Evolutionary conservation across 2,329 filamentous ascomycete species (phyloP).

Genomic region (Aphanoascus verrucosus): DNA sequence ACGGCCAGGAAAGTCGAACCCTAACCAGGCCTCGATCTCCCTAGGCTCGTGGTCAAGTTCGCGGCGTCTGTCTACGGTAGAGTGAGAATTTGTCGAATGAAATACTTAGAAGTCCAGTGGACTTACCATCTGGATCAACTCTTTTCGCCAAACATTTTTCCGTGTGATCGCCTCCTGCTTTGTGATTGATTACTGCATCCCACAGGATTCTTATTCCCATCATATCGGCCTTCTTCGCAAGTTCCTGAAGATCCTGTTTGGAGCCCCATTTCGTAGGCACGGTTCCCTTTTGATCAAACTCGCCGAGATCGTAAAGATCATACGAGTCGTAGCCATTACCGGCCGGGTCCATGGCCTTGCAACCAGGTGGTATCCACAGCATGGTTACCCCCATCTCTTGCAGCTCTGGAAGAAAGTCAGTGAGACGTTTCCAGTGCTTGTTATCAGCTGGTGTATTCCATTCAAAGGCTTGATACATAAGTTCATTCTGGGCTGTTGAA

Average conservation of each 20-base stretch:
- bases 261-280: constrained; percentile 58
- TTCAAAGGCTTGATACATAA: constrained; percentile 61
- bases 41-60: constrained; percentile 40
- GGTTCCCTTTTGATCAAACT: constrained; percentile 60
- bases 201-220: constrained; percentile 51
- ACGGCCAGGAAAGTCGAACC: constrained; percentile 55
- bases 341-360: constrained; percentile 51
- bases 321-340: constrained; percentile 62
- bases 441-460: constrained; percentile 57
- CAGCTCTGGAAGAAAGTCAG: constrained; percentile 42
- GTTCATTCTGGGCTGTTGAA: constrained; percentile 31
- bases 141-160: constrained; percentile 54
- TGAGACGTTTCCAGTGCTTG: constrained; percentile 51
- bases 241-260: constrained; percentile 48
- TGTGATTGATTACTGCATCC: constrained; percentile 64
- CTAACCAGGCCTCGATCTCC: constrained; percentile 58
- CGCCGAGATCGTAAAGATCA: constrained; percentile 59
- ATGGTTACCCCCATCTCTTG: constrained; percentile 51
- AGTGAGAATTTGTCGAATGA: not conserved
- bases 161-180: constrained; percentile 55
- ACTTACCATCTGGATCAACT: constrained; percentile 45
- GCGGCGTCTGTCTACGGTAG: constrained; percentile 8
- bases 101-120: not conserved
- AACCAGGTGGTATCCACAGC: constrained; percentile 60
- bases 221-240: constrained; percentile 43